Evolutionary conservation across 805 yeast species (phyloP).

Genomic region (Starmerella scarabaei): DNA sequence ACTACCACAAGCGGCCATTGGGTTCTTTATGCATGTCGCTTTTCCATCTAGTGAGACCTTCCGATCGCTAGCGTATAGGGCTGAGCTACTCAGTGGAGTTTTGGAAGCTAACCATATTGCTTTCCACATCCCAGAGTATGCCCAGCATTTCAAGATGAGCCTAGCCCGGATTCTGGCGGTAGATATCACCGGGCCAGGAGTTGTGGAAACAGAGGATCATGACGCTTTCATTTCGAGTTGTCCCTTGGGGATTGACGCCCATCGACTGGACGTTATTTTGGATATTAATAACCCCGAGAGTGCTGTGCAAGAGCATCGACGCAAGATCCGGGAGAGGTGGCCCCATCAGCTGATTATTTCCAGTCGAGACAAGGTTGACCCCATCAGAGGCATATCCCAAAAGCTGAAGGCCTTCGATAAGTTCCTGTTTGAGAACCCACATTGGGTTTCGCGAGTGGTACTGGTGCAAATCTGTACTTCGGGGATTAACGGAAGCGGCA

Average conservation of each 20-base stretch:
- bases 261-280: conserved; percentile 36
- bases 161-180: conserved; percentile 72
- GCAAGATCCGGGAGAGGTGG: conserved; percentile 70
- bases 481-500: conserved; percentile 31
- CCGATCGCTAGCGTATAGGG: conserved; percentile 83
- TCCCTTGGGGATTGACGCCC: conserved; percentile 34
- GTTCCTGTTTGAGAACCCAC: conserved; percentile 61
- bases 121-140: conserved; percentile 87
- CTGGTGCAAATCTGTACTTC: conserved; percentile 65
- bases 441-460: conserved; percentile 52
- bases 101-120: conserved; percentile 79
- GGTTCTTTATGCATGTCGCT: conserved; percentile 83
- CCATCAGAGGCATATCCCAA: conserved; percentile 75
- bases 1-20: conserved; percentile 75
- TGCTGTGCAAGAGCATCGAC: conserved; percentile 37
- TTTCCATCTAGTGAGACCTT: conserved; percentile 94
- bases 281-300: conserved; percentile 26
- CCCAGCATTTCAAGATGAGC: conserved; percentile 85
- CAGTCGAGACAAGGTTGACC: conserved; percentile 78
- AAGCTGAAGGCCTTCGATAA: conserved; percentile 77
- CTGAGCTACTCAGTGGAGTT: conserved; percentile 61
- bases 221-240: conserved; percentile 27
- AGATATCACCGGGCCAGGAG: conserved; percentile 65
- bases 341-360: conserved; percentile 54
- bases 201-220: conserved; percentile 50